phyloP scores from a whole-genome alignment of 305 asterid species.

The Ajuga reptans region DNA sequence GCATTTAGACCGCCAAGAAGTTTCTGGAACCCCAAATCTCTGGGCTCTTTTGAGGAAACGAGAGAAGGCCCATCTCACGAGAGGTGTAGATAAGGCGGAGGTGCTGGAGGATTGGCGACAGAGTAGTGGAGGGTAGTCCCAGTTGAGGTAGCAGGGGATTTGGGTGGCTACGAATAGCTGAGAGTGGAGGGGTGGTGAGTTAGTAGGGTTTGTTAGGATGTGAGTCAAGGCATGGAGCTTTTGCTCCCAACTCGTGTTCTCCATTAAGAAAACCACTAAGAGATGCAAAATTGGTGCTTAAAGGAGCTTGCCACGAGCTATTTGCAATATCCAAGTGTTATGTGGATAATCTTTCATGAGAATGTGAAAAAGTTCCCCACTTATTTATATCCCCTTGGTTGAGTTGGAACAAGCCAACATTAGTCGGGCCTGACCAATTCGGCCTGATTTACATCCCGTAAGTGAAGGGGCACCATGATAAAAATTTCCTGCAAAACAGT shows the following conservation, averaged over 20 bases:
- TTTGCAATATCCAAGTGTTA: background rate
- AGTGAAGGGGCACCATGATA: background rate
- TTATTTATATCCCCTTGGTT: background rate
- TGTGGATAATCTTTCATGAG: background rate
- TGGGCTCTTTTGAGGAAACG: slow-evolving; percentile 41
- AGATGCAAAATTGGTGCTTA: background rate
- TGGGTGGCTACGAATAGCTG: slow-evolving; percentile 65
- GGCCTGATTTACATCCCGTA: background rate
- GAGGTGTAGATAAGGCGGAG: slow-evolving; percentile 26
- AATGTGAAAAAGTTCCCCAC: background rate
- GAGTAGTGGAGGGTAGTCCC: slow-evolving; percentile 92
- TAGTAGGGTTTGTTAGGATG: slow-evolving; percentile 55
- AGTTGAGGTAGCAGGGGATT: slow-evolving; percentile 74
- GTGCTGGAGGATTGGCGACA: slow-evolving; percentile 35
- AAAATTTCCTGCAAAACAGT: background rate
- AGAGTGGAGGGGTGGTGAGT: slow-evolving; percentile 57
- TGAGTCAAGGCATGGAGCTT: slow-evolving; percentile 61
- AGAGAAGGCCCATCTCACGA: slow-evolving; percentile 43
- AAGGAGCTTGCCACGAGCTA: background rate
- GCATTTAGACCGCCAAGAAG: slow-evolving; percentile 89
- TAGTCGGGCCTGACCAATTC: too few relatives aligned
- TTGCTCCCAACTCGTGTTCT: slow-evolving; percentile 61
- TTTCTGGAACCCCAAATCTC: slow-evolving; percentile 45
- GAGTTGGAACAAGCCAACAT: background rate
- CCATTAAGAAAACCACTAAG: slow-evolving; percentile 30